Percentiles rank a stretch among this genome's conserved stretches.
Evolutionary conservation across 148 eudicot species (phyloP).

Genomic region (Arbutus unedo): DNA sequence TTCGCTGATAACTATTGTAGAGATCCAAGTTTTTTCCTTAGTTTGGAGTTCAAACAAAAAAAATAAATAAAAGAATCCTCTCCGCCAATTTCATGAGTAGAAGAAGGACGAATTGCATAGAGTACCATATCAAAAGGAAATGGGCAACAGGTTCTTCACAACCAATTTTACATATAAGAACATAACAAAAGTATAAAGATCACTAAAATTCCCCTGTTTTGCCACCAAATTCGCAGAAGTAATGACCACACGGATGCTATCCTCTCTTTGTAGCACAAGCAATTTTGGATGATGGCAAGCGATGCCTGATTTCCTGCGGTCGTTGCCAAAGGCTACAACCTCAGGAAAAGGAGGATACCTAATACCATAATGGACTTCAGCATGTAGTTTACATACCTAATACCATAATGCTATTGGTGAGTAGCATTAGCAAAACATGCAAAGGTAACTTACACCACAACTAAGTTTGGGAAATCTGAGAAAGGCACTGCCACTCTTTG

Average conservation of each 20-base stretch:
- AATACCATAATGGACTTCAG: constrained; percentile 20
- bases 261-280: constrained; percentile 75
- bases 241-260: constrained; percentile 64
- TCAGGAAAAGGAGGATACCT: constrained; percentile 96
- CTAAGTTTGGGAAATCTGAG: constrained; percentile 70
- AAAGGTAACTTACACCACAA: constrained; percentile 64
- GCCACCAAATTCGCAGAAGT: constrained; percentile 85
- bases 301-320: constrained; percentile 65
- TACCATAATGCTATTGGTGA: constrained; percentile 15
- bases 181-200: not conserved
- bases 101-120: not conserved
- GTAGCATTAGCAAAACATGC: constrained; percentile 6
- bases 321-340: constrained; percentile 78
- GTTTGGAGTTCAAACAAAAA: not conserved
- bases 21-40: not conserved
- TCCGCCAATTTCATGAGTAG: not conserved
- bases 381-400: constrained; percentile 37
- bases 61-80: not conserved
- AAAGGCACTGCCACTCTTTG: constrained; percentile 62
- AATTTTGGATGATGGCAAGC: constrained; percentile 97
- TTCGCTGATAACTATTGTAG: not conserved
- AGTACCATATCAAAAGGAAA: not conserved
- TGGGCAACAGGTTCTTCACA: not conserved
- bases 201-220: constrained; percentile 56
- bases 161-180: not conserved